Evolutionary conservation across 495 filamentous ascomycete genomes (phyloP).

Genomic region (Evernia prunastri): DNA sequence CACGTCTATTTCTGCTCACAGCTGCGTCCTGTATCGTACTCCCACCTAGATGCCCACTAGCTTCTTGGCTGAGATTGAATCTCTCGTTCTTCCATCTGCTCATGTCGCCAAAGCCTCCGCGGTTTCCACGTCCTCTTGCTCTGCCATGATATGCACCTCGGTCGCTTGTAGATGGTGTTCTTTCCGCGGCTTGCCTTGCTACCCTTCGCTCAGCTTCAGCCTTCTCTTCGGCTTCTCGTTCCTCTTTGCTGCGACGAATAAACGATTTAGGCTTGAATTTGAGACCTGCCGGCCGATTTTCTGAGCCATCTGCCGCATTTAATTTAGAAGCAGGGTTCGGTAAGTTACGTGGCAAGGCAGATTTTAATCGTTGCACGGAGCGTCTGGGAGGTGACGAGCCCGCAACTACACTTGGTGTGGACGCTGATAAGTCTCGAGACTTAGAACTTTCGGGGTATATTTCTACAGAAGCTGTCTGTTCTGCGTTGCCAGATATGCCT

Average conservation of each 20-base stretch:
- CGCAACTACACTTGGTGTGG: not conserved
- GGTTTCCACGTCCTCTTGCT: slow-evolving; percentile 32
- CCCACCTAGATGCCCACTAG: slow-evolving; percentile 27
- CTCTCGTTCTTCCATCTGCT: slow-evolving; percentile 28
- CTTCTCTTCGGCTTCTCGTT: slow-evolving; percentile 45
- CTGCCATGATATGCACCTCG: slow-evolving; percentile 31
- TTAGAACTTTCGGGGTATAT: not conserved
- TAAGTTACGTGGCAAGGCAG: slow-evolving; percentile 9
- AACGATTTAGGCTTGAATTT: slow-evolving; percentile 46
- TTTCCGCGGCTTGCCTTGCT: slow-evolving; percentile 41
- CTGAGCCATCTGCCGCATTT: slow-evolving; percentile 4
- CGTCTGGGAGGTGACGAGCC: slow-evolving; percentile 13
- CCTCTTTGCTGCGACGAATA: slow-evolving; percentile 46
- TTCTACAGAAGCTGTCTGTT: not conserved
- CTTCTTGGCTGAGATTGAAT: slow-evolving; percentile 19
- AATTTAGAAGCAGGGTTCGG: not conserved
- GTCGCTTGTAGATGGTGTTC: slow-evolving; percentile 26
- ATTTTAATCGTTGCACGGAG: slow-evolving; percentile 16
- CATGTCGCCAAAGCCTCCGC: slow-evolving; percentile 23
- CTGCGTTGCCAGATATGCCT: not conserved
- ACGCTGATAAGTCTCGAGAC: not conserved
- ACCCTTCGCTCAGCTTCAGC: slow-evolving; percentile 42
- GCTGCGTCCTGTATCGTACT: slow-evolving; percentile 29
- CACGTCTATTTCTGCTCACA: slow-evolving; percentile 29
- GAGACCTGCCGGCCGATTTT: slow-evolving; percentile 19